Base-by-base conservation (phyloP, 129 eudicot species). In the Daucus carota region DNA sequence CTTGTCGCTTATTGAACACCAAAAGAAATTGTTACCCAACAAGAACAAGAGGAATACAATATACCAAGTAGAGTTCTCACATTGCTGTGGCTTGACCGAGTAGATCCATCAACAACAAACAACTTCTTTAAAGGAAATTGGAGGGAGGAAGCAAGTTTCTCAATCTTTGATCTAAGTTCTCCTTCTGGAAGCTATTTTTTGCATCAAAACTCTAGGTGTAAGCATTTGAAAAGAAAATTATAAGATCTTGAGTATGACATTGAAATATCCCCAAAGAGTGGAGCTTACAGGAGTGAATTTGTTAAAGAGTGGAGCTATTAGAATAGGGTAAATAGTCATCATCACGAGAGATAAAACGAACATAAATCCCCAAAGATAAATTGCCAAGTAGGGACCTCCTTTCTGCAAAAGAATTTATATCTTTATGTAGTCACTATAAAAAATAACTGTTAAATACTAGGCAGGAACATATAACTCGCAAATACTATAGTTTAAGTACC, bases 51-150 rank as follows among this genome's bases (percentile, higher is more conserved):
- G 36, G 33, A 41, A 71, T 29, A 76, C 77, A 79, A 70, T 46
- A 54, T 48, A 52, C 22, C 2, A 83, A 73, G 47, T 22, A 22
- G 62, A 66, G 80, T 70, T 69, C 99, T 89, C 85, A 95, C 99
- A 88, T 95, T 95, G 88, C 96, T 91, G 76, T 95, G 99, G 85
- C 97, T 95, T 38, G 99, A 95, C 82, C 97, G 88, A 77, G 96
- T 91, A 69, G 97, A 95, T 82, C 99, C 99, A 88, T 95, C 99
- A 76, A 95, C 96, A 65, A 95, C 99, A 46, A 95, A 95, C 86
- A 95, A 60, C 85, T 95, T 95, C 90, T 89, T 95, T 74, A 95
- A 78, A 9, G 97, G 99, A 54, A 95, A 95, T 18, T 82, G 88
- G 66, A 95, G 91, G 31, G 97, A 92, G 3, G 97, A 85, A 63